A percentile compares a stretch with the other conserved stretches of the same genome.
These are phyloP conservation scores for Schoenoplectus triqueter DNA, from an alignment of 202 grass and related monocot species.

Conservation along the genomic window DNA sequence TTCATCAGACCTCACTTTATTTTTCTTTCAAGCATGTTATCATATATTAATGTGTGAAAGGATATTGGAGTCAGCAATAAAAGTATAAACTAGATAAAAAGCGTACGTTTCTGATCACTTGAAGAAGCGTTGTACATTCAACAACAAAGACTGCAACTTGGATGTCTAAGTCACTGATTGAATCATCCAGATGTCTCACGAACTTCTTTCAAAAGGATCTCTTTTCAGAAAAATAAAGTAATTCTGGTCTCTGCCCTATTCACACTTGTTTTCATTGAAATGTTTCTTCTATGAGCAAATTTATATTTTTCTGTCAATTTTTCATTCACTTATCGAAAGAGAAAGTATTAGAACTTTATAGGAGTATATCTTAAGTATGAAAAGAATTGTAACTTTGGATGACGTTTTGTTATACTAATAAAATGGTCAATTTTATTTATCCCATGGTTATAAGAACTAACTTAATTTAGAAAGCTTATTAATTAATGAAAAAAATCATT, in stretches of 20 bases:
- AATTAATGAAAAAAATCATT: too few species aligned
- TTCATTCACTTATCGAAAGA: too few species aligned
- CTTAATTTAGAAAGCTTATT: too few species aligned
- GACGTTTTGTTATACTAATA: too few species aligned
- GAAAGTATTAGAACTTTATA: too few species aligned
- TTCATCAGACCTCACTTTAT: not conserved
- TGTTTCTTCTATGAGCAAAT: not conserved
- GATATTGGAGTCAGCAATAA: not conserved
- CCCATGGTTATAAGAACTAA: too few species aligned
- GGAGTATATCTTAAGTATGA: too few species aligned
- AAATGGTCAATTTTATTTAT: not conserved
- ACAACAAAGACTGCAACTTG: not conserved
- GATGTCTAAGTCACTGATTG: not conserved
- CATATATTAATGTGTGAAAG: constrained; percentile 3
- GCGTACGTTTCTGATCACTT: not conserved
- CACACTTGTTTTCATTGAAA: not conserved
- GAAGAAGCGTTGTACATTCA: not conserved
- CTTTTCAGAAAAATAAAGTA: not conserved
- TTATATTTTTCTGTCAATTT: not conserved
- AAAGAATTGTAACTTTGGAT: too few species aligned
- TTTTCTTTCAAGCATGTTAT: not conserved
- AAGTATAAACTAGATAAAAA: constrained; percentile 9
- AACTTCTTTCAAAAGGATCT: not conserved
- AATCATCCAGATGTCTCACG: too few species aligned
- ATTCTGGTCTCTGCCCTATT: not conserved